Conservation (phyloP, 352 stramenopile species). For the Globisporangium carolinianum region DNA sequence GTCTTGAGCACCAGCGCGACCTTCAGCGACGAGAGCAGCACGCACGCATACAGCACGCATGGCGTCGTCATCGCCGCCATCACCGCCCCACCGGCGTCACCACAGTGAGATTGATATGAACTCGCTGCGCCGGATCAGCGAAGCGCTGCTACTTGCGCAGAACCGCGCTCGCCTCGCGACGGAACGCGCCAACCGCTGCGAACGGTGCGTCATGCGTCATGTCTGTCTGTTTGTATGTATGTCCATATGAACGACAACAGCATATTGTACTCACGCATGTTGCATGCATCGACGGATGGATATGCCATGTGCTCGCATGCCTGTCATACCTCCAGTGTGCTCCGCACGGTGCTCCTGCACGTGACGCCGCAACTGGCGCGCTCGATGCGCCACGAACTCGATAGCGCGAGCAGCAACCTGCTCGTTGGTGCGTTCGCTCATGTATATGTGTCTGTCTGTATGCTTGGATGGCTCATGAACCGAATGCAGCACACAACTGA, state of each 20-base stretch:
- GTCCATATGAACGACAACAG: too few relatives aligned
- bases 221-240: too few relatives aligned
- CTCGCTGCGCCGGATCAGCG: constrained; percentile 55
- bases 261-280: too few relatives aligned
- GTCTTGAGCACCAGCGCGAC: too few relatives aligned
- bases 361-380: constrained; percentile 12
- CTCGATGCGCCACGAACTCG: constrained; percentile 11
- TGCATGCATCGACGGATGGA: too few relatives aligned
- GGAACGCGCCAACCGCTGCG: constrained; percentile 51
- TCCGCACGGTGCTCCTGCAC: constrained; percentile 14
- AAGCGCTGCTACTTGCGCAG: constrained; percentile 64
- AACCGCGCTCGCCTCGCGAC: constrained; percentile 53
- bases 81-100: constrained; percentile 23
- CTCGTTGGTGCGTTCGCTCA: too few relatives aligned
- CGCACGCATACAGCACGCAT: background rate
- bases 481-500: too few relatives aligned
- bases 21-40: too few relatives aligned
- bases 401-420: background rate
- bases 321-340: constrained; percentile 4
- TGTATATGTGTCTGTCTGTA: too few relatives aligned
- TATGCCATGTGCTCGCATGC: background rate
- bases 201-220: constrained; percentile 49
- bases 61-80: too few relatives aligned
- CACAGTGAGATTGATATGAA: constrained; percentile 46
- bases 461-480: too few relatives aligned